These are phyloP conservation scores for Tausonia pullulans DNA, from an alignment of 1,284 basidiomycete genomes.

Conservation along the genomic window DNA sequence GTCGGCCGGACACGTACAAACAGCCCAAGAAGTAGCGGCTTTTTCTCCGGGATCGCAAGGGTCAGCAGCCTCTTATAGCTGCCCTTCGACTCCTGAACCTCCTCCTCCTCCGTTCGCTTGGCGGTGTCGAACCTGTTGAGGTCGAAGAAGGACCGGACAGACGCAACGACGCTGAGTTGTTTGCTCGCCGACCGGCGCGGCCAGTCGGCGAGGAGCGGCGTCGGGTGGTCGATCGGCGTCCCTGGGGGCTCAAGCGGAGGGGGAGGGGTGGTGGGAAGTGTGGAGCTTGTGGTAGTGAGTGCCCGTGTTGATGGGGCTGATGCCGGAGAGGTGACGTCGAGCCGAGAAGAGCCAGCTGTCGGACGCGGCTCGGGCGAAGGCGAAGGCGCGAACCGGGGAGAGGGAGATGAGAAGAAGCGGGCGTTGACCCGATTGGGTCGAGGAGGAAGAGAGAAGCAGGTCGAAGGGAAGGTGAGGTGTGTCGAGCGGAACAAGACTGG, in stretches of 20 bases:
- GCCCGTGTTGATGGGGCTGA: not conserved
- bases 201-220: too few relatives aligned
- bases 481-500: too few relatives aligned
- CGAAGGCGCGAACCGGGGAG: not conserved
- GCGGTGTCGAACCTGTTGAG: not conserved
- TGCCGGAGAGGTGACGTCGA: not conserved
- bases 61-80: conserved; percentile 3
- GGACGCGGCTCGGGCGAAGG: not conserved
- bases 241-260: not conserved
- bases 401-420: too few relatives aligned
- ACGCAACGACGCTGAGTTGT: too few relatives aligned
- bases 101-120: not conserved
- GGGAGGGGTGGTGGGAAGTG: not conserved
- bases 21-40: conserved; percentile 2
- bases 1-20: not conserved
- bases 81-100: conserved; percentile 2
- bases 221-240: not conserved
- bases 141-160: not conserved
- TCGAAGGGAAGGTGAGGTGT: not conserved
- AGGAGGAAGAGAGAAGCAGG: not conserved
- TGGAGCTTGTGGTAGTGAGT: not conserved
- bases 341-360: not conserved
- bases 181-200: too few relatives aligned
- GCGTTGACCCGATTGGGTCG: too few relatives aligned
- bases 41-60: conserved; percentile 10